Evolutionary conservation across 768 basidiomycete species (phyloP).

Genomic region (Cystobasidium tubakii): DNA sequence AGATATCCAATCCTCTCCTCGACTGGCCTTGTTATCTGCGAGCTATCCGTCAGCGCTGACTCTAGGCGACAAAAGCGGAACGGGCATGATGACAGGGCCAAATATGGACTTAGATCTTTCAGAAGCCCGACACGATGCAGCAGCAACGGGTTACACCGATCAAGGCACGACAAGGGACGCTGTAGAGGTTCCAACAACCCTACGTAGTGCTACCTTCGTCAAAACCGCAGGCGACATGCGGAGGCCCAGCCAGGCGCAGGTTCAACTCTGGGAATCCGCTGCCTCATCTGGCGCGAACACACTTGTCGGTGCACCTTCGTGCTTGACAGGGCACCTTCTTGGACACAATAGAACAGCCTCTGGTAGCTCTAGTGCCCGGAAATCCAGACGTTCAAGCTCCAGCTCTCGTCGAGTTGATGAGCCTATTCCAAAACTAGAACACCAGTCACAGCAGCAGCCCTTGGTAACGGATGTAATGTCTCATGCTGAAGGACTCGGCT

Average conservation of each 20-base stretch:
- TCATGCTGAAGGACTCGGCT: no score
- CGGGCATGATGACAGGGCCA: not conserved
- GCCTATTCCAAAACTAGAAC: not conserved
- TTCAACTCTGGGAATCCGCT: not conserved
- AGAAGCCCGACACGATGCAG: not conserved
- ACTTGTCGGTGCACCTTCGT: not conserved
- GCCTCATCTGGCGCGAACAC: not conserved
- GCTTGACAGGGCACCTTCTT: not conserved
- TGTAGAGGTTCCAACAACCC: not conserved
- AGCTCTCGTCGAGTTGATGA: not conserved
- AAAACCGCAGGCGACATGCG: not conserved
- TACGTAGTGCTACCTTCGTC: not conserved
- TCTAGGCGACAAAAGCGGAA: not conserved
- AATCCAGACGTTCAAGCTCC: not conserved
- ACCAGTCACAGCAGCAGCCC: no score
- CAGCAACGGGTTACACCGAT: not conserved
- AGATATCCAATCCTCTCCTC: no score
- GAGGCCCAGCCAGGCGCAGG: not conserved
- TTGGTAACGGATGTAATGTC: no score
- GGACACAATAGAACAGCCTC: not conserved
- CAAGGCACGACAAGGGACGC: not conserved
- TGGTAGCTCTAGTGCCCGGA: not conserved
- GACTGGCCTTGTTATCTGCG: no score
- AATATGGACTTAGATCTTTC: no score
- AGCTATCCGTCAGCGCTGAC: not conserved